Evolutionary conservation across 306 rosid species (phyloP).

Genomic region (Malus orientalis): DNA sequence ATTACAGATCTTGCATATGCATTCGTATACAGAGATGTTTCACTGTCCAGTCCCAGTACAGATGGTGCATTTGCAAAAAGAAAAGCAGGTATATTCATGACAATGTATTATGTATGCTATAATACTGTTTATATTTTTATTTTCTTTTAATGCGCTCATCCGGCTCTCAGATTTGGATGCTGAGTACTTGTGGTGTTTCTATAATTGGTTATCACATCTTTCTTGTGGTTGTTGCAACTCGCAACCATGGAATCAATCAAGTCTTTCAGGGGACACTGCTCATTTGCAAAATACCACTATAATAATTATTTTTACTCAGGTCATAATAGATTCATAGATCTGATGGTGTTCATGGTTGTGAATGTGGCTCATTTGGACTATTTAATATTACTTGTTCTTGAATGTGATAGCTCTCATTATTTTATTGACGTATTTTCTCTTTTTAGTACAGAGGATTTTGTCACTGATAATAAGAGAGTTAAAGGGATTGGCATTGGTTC

Average conservation of each 20-base stretch:
- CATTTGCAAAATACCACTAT: not conserved
- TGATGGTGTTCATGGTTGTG: not conserved
- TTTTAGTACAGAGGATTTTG: constrained; percentile 46
- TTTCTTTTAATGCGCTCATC: not conserved
- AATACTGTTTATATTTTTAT: constrained; percentile 5
- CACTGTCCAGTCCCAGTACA: constrained; percentile 16
- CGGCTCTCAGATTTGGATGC: not conserved
- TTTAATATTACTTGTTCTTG: not conserved
- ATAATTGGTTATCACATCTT: not conserved
- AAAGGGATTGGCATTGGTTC: constrained; percentile 97
- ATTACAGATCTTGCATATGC: constrained; percentile 60
- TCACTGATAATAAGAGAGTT: constrained; percentile 67
- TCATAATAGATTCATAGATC: not conserved
- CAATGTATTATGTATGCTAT: not conserved
- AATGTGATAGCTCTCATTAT: not conserved
- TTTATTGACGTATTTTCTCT: not conserved
- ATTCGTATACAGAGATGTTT: constrained; percentile 83
- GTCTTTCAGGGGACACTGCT: not conserved
- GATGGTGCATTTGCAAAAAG: constrained; percentile 57
- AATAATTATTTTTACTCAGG: not conserved
- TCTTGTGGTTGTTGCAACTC: constrained; percentile 8
- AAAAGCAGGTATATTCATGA: constrained; percentile 61
- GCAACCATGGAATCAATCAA: not conserved
- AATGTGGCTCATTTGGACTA: not conserved
- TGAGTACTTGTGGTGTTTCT: not conserved